Evolutionary conservation across 1,139 yeast genomes (phyloP), one percentile per base, ranked within the genome.

Genomic region (Yamadazyma aaseri): DNA sequence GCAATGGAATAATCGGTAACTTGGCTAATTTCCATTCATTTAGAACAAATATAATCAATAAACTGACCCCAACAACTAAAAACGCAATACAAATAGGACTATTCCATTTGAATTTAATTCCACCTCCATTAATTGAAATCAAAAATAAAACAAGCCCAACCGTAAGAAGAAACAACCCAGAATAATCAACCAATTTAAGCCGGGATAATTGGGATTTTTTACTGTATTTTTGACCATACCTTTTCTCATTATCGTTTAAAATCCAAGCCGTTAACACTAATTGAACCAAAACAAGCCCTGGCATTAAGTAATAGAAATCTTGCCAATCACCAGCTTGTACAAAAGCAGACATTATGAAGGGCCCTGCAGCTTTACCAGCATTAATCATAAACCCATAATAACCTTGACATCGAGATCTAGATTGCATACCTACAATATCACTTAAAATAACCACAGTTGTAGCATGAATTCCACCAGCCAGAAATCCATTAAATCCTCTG

Each of bases 101-200:
- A 44, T 69, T 50, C 83, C 83, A 78, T 0, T 60, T 51, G 47
- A 63, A 76, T 2, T 72, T 63, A 2, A 73, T 60, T 1, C 83
- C 82, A 35, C 82, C 83, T 4, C 80, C 79, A 49, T 73, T 65
- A 25, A 76, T 47, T 3, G 80, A 76, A 29, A 77, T 60, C 34
- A 76, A 56, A 15, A 74, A 38, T 16, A 74, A 51, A 0, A 68
- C 61, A 24, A 74, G 56, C 1, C 73, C 68, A 1, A 68, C 60
- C 3, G 74, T 57, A 29, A 76, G 62, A 22, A 70, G 52, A 14
- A 71, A 31, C 26, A 73, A 62, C 0, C 83, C 83, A n/a, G 56
- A 40, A 44, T 65, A 74, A 48, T 77, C 83, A 24, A 77, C 64
- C 30, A 63, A 58, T 43, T 56, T 51, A 40, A 68, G 46, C 46